Percentiles rank a stretch among this genome's conserved stretches.
phyloP scores from a whole-genome alignment of 2,329 filamentous ascomycete genomes.

The Colletotrichum brevisporum region DNA sequence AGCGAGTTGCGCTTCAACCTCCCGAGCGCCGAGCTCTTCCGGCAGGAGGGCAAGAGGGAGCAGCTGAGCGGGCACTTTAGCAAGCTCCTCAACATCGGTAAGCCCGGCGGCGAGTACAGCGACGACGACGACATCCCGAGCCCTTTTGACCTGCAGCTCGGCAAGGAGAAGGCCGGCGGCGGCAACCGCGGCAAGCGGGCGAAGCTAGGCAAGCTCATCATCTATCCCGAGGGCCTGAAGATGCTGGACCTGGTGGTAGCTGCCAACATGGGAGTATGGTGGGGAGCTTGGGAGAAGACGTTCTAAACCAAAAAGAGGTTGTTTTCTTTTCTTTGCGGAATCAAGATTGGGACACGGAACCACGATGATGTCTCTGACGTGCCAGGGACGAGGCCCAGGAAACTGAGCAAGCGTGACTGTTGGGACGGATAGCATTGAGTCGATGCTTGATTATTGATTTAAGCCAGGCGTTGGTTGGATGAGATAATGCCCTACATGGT shows the following conservation, averaged over 20 bases:
- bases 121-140: slow-evolving; percentile 57
- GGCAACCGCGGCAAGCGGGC: slow-evolving; percentile 88
- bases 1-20: slow-evolving; percentile 94
- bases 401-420: neutral
- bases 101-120: slow-evolving; percentile 45
- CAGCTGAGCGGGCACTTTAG: slow-evolving; percentile 59
- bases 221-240: slow-evolving; percentile 90
- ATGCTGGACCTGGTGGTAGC: slow-evolving; percentile 96
- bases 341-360: neutral
- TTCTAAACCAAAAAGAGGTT: slow-evolving; percentile 43
- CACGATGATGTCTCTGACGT: too few relatives aligned
- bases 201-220: slow-evolving; percentile 93
- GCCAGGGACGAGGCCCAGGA: neutral
- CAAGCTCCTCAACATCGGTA: slow-evolving; percentile 54
- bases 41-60: slow-evolving; percentile 48
- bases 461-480: slow-evolving; percentile 32
- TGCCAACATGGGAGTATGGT: slow-evolving; percentile 94
- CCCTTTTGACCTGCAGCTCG: slow-evolving; percentile 79
- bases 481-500: slow-evolving; percentile 1
- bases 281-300: slow-evolving; percentile 83
- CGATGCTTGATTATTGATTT: slow-evolving; percentile 17
- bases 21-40: slow-evolving; percentile 70
- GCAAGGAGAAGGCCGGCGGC: slow-evolving; percentile 87
- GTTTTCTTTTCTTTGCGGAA: neutral
- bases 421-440: neutral